A percentile compares a stretch with the other conserved stretches of the same genome.
These are phyloP conservation scores for Saturnispora mendoncae DNA, from an alignment of 805 yeast genomes.

Conservation along the genomic window DNA sequence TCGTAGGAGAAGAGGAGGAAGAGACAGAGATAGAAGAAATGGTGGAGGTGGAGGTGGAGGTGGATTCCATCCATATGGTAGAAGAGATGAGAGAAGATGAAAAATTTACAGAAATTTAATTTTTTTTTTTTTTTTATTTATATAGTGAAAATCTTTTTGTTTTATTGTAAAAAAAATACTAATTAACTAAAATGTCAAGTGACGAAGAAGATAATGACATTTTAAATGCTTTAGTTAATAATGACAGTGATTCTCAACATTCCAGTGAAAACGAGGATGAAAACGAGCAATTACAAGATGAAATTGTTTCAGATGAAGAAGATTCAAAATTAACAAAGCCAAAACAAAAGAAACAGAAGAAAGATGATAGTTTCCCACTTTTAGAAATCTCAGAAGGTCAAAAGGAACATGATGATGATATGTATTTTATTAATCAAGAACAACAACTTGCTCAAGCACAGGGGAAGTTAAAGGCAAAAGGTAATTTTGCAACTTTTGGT, in stretches of 20 bases:
- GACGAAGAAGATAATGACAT: conserved; percentile 45
- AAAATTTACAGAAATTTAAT: not conserved
- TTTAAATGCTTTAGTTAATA: conserved; percentile 48
- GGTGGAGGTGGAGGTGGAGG: conserved; percentile 22
- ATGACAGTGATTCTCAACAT: conserved; percentile 18
- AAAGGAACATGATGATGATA: conserved; percentile 14
- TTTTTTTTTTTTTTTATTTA: conserved; percentile 13
- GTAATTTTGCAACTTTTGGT: conserved; percentile 87
- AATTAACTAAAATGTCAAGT: conserved; percentile 9
- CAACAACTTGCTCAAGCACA: conserved; percentile 21
- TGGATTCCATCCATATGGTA: conserved; percentile 28
- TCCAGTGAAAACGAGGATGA: conserved; percentile 13
- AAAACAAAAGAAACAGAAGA: conserved; percentile 13
- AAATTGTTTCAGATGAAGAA: conserved; percentile 44
- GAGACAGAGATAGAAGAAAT: conserved; percentile 16
- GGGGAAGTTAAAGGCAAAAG: conserved; percentile 49
- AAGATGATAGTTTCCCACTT: conserved; percentile 26
- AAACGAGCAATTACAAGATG: conserved; percentile 37
- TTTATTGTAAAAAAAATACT: not conserved
- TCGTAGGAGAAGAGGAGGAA: conserved; percentile 15
- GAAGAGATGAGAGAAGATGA: conserved; percentile 1
- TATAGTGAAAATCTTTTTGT: not conserved
- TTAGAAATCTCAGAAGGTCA: conserved; percentile 36
- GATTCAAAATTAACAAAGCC: conserved; percentile 19
- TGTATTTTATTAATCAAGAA: conserved; percentile 14